Conservation (phyloP, 2,329 filamentous ascomycete genomes). For the Neonectria magnoliae region DNA sequence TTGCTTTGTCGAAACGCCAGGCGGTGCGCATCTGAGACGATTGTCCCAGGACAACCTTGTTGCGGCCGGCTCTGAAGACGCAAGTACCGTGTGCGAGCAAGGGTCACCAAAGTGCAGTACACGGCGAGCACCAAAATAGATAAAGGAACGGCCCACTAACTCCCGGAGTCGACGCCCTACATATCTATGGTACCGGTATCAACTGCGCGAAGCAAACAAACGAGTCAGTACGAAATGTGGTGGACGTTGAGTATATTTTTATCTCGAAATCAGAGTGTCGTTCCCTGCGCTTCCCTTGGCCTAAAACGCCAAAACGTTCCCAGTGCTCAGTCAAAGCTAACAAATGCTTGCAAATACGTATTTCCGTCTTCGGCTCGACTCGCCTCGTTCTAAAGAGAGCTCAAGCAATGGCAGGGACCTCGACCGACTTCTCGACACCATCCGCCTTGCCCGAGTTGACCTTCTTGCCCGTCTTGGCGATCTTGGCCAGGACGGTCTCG, state of each 20-base stretch:
- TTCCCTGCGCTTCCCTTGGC: constrained; percentile 25
- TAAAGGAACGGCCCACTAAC: background rate
- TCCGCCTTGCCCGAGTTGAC: constrained; percentile 81
- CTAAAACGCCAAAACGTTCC: constrained; percentile 34
- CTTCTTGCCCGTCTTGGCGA: constrained; percentile 95
- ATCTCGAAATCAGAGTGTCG: constrained; percentile 29
- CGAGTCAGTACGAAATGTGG: background rate
- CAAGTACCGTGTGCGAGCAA: background rate
- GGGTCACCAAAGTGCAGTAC: background rate
- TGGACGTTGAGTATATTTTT: constrained; percentile 21
- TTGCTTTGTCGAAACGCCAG: background rate
- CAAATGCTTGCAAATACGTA: constrained; percentile 13
- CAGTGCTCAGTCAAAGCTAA: constrained; percentile 34
- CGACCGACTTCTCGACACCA: constrained; percentile 66
- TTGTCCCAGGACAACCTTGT: constrained; percentile 4
- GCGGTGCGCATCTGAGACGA: background rate
- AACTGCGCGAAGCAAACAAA: background rate
- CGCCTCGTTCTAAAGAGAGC: background rate
- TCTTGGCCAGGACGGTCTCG: constrained; percentile 84
- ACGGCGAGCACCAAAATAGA: background rate
- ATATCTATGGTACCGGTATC: background rate
- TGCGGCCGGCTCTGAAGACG: background rate
- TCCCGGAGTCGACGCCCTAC: background rate
- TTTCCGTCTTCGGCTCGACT: constrained; percentile 6
- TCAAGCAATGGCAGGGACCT: constrained; percentile 52